Base-by-base conservation (phyloP, 176 grass and related monocot species). In the Musa itinerans region DNA sequence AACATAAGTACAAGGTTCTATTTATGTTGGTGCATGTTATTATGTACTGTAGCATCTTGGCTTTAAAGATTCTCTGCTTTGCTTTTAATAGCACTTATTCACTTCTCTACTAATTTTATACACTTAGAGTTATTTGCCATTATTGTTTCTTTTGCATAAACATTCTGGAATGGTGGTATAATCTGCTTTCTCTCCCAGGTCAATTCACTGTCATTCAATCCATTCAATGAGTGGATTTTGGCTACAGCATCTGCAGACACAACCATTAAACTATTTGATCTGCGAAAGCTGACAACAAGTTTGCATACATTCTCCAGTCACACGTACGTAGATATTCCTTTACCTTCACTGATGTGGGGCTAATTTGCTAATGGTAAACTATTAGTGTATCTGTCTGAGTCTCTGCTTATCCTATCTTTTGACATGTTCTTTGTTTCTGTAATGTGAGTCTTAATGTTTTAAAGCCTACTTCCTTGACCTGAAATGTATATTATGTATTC, bases 161-260 rank as follows among this genome's bases (percentile, higher is more conserved):
- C 34, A 53, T 15, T 71, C 20, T 19, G 66, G 8, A 63, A 66
- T 83, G 52, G 72, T 76, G 11, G 52, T 15, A 1, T 56, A 64
- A 50, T 80, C 71, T 67, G 58, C 16, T 0, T 74, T 73, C n/a
- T 72, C 76, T 74, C 50, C 19, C 83, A 99, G 95, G 95, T 92
- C 9, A 94, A 99, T 84, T 94, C 95, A 29, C 51, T 99, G 26
- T 94, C 95, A 53, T 99, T 99, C 83, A 99, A 88, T 81, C 90
- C 95, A 65, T 94, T 92, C 73, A 99, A 92, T 27, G 95, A 94
- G 73, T 99, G 95, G 95, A 91, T 99, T 68, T 81, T 99, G 78
- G 88, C 91, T 63, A 92, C 95, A 71, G 90, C 88, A 78, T 99
- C 95, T 55, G 87, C 88, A 43, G 95, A 99, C 83, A 86, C 83